Conservation (phyloP, 2,329 filamentous ascomycete genomes). For the Monilinia fructicola region DNA sequence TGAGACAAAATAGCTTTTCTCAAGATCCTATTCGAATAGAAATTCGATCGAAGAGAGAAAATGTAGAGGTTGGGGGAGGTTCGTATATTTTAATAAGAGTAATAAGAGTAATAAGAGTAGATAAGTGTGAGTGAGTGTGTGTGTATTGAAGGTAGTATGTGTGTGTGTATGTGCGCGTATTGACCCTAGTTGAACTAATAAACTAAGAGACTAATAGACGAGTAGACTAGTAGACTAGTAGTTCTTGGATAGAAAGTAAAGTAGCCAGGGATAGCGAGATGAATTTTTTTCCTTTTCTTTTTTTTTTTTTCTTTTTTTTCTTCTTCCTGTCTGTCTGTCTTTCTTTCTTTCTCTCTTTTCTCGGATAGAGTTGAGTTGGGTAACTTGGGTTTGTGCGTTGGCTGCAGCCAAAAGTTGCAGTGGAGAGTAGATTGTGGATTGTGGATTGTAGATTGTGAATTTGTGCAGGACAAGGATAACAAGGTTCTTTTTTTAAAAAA, state of each 20-base stretch:
- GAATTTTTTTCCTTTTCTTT: neutral
- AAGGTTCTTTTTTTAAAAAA: neutral
- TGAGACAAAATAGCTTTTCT: neutral
- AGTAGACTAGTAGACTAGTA: too few species aligned
- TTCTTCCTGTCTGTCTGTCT: neutral
- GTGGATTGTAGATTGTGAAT: conserved; percentile 12
- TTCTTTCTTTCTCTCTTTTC: neutral
- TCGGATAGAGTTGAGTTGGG: neutral
- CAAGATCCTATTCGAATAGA: conserved; percentile 6
- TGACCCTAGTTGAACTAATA: neutral
- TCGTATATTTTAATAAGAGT: conserved; percentile 10
- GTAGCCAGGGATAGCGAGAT: conserved; percentile 14
- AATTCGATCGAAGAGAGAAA: conserved; percentile 13
- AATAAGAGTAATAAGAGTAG: too few species aligned
- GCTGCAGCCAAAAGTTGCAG: conserved; percentile 5
- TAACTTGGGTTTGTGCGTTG: conserved; percentile 9
- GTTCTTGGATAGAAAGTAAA: neutral
- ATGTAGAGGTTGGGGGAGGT: conserved; percentile 14
- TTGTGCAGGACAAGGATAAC: conserved; percentile 9
- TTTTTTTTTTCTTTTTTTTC: neutral
- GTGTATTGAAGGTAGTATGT: neutral
- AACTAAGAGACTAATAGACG: too few species aligned
- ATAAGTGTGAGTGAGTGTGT: neutral
- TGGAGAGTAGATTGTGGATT: neutral
- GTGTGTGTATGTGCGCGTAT: neutral